phyloP scores from a whole-genome alignment of 345 rosid genomes.

The Gossypium anomalum region DNA sequence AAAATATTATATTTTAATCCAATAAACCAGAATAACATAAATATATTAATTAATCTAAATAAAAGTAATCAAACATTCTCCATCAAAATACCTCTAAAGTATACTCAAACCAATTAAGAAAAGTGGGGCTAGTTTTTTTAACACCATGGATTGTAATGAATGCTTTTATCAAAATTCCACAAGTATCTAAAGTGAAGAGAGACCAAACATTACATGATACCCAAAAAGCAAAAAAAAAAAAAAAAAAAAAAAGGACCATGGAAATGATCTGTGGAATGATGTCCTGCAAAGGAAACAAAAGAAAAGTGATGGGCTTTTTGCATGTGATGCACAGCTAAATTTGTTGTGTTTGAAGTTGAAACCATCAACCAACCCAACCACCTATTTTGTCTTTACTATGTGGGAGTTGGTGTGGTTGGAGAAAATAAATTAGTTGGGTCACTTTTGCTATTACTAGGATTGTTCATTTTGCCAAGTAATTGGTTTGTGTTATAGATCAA shows the following conservation, averaged over 20 bases:
- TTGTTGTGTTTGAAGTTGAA: constrained; percentile 8
- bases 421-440: too few relatives aligned
- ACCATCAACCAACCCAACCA: constrained; percentile 1
- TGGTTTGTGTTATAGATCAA: not conserved
- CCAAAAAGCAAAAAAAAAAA: not conserved
- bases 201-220: constrained; percentile 4
- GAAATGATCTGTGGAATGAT: constrained; percentile 8
- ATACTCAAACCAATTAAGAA: not conserved
- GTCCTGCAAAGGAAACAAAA: constrained; percentile 2
- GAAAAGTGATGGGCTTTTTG: not conserved
- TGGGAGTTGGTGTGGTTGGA: constrained; percentile 5
- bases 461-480: not conserved
- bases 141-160: not conserved
- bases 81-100: too few relatives aligned
- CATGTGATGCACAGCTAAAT: constrained; percentile 9
- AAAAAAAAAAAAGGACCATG: not conserved
- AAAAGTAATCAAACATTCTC: too few relatives aligned
- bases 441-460: not conserved
- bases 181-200: not conserved
- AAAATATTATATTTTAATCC: too few relatives aligned
- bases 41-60: too few relatives aligned
- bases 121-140: not conserved
- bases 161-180: not conserved
- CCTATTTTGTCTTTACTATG: not conserved
- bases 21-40: too few relatives aligned